These are phyloP conservation scores for Wallemia hederae DNA, from an alignment of 1,284 basidiomycete genomes.

Conservation along the genomic window DNA sequence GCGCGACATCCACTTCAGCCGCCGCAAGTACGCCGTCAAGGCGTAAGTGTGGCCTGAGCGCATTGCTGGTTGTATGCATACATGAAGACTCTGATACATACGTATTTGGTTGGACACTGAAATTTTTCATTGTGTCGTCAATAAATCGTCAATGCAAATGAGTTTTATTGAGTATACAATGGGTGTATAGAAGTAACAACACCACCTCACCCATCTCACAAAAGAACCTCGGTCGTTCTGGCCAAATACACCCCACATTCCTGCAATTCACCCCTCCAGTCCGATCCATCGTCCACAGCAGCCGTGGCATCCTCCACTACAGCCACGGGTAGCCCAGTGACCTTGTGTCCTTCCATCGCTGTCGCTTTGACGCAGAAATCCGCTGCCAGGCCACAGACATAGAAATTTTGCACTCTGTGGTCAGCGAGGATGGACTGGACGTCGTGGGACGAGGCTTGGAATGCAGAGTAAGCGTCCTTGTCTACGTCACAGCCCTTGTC, in stretches of 20 bases:
- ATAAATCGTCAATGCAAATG: too few relatives aligned
- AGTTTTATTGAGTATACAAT: too few relatives aligned
- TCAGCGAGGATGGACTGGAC: too few relatives aligned
- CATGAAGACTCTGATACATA: too few relatives aligned
- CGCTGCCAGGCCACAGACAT: neutral
- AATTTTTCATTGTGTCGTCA: neutral
- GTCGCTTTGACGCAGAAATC: neutral
- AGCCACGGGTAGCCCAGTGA: neutral
- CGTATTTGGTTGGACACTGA: neutral
- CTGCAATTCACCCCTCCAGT: neutral
- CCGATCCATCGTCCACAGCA: neutral
- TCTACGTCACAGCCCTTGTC: neutral
- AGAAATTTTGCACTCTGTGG: neutral
- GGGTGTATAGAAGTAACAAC: too few relatives aligned
- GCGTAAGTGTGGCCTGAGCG: conserved; percentile 8
- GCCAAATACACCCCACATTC: neutral
- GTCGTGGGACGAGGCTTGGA: neutral
- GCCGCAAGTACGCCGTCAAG: conserved; percentile 19
- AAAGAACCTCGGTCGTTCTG: neutral
- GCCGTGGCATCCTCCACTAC: neutral
- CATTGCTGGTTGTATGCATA: too few relatives aligned
- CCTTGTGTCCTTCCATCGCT: neutral
- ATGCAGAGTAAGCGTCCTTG: neutral
- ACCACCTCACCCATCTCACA: too few relatives aligned
- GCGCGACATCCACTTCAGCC: conserved; percentile 77